Conservation (phyloP, 768 basidiomycete genomes). For the Auriscalpium vulgare region DNA sequence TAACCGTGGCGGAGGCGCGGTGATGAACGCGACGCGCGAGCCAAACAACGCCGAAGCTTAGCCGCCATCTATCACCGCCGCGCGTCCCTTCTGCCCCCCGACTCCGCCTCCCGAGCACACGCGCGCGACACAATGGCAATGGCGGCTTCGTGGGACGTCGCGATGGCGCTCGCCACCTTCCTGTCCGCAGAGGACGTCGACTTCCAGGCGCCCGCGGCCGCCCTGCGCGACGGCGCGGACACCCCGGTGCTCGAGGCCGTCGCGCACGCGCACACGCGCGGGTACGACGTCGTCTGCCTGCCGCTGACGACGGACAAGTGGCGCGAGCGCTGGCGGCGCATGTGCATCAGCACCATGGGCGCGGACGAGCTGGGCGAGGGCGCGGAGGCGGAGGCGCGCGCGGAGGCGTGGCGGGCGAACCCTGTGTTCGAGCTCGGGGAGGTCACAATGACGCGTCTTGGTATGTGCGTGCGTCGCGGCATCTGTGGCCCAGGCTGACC, state of each 20-base stretch:
- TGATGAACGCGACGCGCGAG: too few species aligned
- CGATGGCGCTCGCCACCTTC: slow-evolving; percentile 14
- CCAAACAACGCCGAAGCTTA: too few species aligned
- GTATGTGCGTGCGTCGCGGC: slow-evolving; percentile 29
- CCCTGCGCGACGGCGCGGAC: slow-evolving; percentile 12
- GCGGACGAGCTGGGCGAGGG: slow-evolving; percentile 29
- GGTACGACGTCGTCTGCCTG: slow-evolving; percentile 69
- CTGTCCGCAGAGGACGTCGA: slow-evolving; percentile 8
- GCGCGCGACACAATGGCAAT: slow-evolving; percentile 1
- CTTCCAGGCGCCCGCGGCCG: neutral
- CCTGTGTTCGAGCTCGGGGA: slow-evolving; percentile 78
- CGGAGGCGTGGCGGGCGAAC: slow-evolving; percentile 82
- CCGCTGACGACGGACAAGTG: slow-evolving; percentile 89
- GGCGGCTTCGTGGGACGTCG: slow-evolving; percentile 21
- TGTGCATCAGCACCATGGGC: slow-evolving; percentile 63
- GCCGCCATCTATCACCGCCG: too few species aligned
- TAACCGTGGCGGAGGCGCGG: too few species aligned
- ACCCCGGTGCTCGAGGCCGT: slow-evolving; percentile 47
- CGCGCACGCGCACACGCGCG: slow-evolving; percentile 47
- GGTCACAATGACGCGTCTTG: slow-evolving; percentile 84
- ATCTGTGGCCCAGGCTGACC: neutral
- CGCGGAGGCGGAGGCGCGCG: slow-evolving; percentile 45
- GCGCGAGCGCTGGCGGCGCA: slow-evolving; percentile 80
- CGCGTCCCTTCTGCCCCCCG: too few species aligned
- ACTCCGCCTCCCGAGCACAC: too few species aligned